Base-by-base conservation (phyloP, 495 filamentous ascomycete genomes). In the Lasiosphaeris hirsuta region DNA sequence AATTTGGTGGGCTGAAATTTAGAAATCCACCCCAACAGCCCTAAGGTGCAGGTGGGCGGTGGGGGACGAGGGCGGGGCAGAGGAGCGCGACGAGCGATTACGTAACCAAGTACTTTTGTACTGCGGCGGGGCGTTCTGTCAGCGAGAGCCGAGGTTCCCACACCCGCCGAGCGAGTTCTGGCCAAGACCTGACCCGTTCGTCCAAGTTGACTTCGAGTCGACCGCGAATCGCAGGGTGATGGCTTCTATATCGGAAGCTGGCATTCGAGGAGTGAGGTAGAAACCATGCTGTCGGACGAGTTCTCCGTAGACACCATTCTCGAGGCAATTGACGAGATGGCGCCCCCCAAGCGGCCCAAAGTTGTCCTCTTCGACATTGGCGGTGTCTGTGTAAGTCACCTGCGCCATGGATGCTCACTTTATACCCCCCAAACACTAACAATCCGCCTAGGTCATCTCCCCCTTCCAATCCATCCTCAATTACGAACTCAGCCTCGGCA, bases 331-430 rank as follows among this genome's bases (percentile, higher is more conserved):
- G 70, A 72, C 47, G 37, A 17, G 34, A 66, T 67, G 61, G 33
- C 47, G 8, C 30, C 68, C 10, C 54, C 60, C 36, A 75, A 78
- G 46, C 71, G 76, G 53, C 88, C 92, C 15, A 86, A 91, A 65
- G 91, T 90, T 54, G 74, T 96, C 33, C 77, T 98, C 39, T 98
- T 98, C 70, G 94, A 98, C 73, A 92, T 98, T 67, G 94, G 94
- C 43, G 94, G 94, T 59, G 94, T 98, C 62, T 94, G 90, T 79
- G 94, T 96, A 88, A 76, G 89, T 77, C 54, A 35, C 18, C n/a
- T 34, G 46, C 35, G 35, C 15, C 39, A 43, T 3, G 37, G 23
- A 33, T n/a, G 10, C 17, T 9, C 5, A 18, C 35, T 35, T 35
- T 2, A 36, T 23, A 8, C 17, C 23, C 40, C 15, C 14, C 11